Percentiles rank a stretch among this genome's conserved stretches.
phyloP scores from a whole-genome alignment of 495 filamentous ascomycete species.

The Talaromyces borbonicus region DNA sequence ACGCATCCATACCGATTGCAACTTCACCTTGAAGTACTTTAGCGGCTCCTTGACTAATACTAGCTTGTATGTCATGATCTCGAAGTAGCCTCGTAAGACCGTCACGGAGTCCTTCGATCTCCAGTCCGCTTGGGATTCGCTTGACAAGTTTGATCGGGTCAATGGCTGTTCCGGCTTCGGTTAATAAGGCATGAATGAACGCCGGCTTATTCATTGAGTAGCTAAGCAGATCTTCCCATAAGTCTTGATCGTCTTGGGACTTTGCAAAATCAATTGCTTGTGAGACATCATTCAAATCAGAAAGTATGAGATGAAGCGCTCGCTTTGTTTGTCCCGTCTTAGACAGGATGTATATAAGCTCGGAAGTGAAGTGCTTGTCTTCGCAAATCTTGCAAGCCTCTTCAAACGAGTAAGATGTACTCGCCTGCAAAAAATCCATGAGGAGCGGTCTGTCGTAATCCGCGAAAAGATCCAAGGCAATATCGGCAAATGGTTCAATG shows the following conservation, averaged over 20 bases:
- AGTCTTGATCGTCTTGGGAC: conserved; percentile 75
- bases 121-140: conserved; percentile 81
- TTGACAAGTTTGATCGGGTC: conserved; percentile 82
- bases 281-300: conserved; percentile 74
- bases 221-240: conserved; percentile 90
- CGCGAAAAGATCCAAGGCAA: conserved; percentile 76
- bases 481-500: conserved; percentile 75
- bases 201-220: conserved; percentile 94
- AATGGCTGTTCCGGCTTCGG: conserved; percentile 88
- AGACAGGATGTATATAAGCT: conserved; percentile 86
- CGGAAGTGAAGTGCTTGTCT: conserved; percentile 63
- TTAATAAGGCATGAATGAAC: conserved; percentile 86
- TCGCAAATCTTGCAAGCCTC: conserved; percentile 71
- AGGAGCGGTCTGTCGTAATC: conserved; percentile 68
- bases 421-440: conserved; percentile 77
- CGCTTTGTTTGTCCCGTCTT: conserved; percentile 90
- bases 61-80: conserved; percentile 87
- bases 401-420: conserved; percentile 74
- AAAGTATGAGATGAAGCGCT: conserved; percentile 84
- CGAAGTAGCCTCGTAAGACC: conserved; percentile 78
- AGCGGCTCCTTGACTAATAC: conserved; percentile 82
- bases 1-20: conserved; percentile 63
- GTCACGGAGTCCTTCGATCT: conserved; percentile 80
- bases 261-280: conserved; percentile 92
- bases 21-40: conserved; percentile 82